Evolutionary conservation across 2,329 filamentous ascomycete genomes (phyloP).

Genomic region (Neofusicoccum cordaticola): DNA sequence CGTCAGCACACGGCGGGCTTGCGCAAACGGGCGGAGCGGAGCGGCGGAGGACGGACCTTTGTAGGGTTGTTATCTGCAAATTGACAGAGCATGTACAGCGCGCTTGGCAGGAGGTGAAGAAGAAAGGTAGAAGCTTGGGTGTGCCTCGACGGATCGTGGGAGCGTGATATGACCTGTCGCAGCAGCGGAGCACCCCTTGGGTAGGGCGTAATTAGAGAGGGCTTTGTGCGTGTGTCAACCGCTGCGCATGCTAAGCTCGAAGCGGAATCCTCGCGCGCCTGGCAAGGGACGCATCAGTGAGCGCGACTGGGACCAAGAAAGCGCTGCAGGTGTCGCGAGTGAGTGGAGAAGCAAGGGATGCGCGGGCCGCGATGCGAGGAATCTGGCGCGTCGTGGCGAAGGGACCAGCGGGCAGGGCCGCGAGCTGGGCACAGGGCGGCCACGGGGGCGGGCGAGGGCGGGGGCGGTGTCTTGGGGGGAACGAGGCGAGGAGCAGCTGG

Average conservation of each 20-base stretch:
- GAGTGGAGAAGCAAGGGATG: slow-evolving; percentile 21
- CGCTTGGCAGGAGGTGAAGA: slow-evolving; percentile 18
- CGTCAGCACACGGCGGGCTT: slow-evolving; percentile 30
- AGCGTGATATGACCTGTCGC: slow-evolving; percentile 30
- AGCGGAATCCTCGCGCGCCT: slow-evolving; percentile 37
- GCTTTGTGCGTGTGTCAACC: slow-evolving; percentile 27
- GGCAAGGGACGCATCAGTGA: slow-evolving; percentile 40
- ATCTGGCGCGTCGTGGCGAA: slow-evolving; percentile 18
- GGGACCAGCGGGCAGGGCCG: slow-evolving; percentile 9
- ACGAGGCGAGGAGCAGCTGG: slow-evolving; percentile 13
- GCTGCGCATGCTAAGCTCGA: slow-evolving; percentile 39
- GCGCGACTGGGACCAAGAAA: slow-evolving; percentile 20
- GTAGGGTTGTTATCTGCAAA: slow-evolving; percentile 14
- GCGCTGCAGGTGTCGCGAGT: slow-evolving; percentile 25
- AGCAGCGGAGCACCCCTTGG: slow-evolving; percentile 27
- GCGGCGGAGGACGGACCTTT: slow-evolving; percentile 16
- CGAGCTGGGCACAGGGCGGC: not conserved
- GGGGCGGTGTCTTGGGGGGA: slow-evolving; percentile 7
- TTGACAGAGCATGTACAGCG: slow-evolving; percentile 16
- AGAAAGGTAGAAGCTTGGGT: slow-evolving; percentile 14
- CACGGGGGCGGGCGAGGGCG: slow-evolving; percentile 7
- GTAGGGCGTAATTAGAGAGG: slow-evolving; percentile 29
- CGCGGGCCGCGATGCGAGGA: slow-evolving; percentile 16
- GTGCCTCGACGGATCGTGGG: slow-evolving; percentile 19
- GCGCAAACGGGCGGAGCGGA: not conserved